Conservation (phyloP, 2,329 filamentous ascomycete genomes). For the Hymenoscyphus repandus region DNA sequence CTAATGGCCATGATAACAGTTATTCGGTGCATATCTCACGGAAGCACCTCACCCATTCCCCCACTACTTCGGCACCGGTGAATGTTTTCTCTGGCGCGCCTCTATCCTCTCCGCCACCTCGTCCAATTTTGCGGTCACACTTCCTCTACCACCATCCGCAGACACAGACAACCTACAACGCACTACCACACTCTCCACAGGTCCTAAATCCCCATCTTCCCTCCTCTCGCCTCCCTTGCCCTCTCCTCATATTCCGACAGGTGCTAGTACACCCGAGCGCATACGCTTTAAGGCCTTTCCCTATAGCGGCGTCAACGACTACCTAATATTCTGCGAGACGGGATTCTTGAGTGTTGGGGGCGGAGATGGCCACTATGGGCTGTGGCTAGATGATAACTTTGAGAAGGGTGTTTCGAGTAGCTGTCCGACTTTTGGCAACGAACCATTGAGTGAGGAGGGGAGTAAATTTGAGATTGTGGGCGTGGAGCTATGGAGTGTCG, state of each 20-base stretch:
- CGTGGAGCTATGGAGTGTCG: slow-evolving; percentile 91
- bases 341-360: slow-evolving; percentile 83
- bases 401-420: slow-evolving; percentile 77
- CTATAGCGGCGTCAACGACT: slow-evolving; percentile 93
- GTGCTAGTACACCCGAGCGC: slow-evolving; percentile 57
- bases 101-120: slow-evolving; percentile 53
- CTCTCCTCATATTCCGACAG: slow-evolving; percentile 23
- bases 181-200: slow-evolving; percentile 51
- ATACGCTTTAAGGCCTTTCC: slow-evolving; percentile 97
- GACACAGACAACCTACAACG: slow-evolving; percentile 58
- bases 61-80: slow-evolving; percentile 92
- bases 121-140: slow-evolving; percentile 38
- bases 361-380: slow-evolving; percentile 81
- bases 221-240: slow-evolving; percentile 19
- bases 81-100: slow-evolving; percentile 89
- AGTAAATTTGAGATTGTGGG: slow-evolving; percentile 87
- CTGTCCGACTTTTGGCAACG: slow-evolving; percentile 92
- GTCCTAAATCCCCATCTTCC: slow-evolving; percentile 17
- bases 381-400: slow-evolving; percentile 87
- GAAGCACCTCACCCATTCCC: slow-evolving; percentile 76
- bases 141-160: slow-evolving; percentile 63
- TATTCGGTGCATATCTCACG: slow-evolving; percentile 92
- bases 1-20: slow-evolving; percentile 36
- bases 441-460: slow-evolving; percentile 87
- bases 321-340: slow-evolving; percentile 88